These are phyloP conservation scores for Neurospora cerealis DNA, from an alignment of 495 filamentous ascomycete genomes.

Conservation along the genomic window DNA sequence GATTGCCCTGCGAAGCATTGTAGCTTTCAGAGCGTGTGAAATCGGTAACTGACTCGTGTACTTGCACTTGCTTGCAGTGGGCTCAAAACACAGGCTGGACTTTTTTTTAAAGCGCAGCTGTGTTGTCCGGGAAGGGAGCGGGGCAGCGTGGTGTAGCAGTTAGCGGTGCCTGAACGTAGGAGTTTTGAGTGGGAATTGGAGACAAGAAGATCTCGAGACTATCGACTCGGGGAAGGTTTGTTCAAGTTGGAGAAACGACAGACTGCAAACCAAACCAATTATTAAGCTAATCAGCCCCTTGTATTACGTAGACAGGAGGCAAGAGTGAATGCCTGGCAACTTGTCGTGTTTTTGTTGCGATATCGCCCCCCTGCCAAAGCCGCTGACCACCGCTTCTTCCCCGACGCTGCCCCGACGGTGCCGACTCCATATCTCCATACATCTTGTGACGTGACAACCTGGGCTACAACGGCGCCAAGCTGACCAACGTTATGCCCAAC, in stretches of 20 bases:
- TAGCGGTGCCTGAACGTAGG: background rate
- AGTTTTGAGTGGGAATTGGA: background rate
- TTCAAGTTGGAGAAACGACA: background rate
- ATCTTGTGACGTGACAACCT: background rate
- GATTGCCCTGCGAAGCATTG: constrained; percentile 21
- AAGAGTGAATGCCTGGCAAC: background rate
- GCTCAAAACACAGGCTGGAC: background rate
- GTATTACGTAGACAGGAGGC: background rate
- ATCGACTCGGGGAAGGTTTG: background rate
- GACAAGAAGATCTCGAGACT: background rate
- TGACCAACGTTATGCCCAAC: background rate
- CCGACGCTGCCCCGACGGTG: background rate
- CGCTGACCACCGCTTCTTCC: background rate
- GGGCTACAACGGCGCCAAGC: background rate
- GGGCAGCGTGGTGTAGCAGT: background rate
- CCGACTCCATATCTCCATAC: background rate
- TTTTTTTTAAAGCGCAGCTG: background rate
- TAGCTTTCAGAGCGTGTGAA: background rate
- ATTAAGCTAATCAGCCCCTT: background rate
- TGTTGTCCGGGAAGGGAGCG: background rate
- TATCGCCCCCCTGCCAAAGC: background rate
- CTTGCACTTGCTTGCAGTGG: background rate
- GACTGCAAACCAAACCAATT: background rate
- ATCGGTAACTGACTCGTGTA: background rate
- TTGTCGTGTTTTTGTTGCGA: background rate